Evolutionary conservation across 2,329 filamentous ascomycete genomes (phyloP).

Genomic region (Pleomassaria siparia): DNA sequence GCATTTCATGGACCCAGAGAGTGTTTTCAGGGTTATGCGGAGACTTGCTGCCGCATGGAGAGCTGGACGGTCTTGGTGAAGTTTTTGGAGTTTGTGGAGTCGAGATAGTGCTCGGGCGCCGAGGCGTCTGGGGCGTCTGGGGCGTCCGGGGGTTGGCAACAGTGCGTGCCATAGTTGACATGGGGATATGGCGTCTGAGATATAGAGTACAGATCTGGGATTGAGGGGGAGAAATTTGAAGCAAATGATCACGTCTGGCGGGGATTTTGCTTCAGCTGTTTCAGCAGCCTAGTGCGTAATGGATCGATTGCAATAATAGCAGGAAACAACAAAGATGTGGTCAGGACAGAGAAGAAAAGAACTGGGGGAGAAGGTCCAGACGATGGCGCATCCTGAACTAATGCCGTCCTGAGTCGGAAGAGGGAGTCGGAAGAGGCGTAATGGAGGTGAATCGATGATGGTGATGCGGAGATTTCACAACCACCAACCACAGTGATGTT

Average conservation of each 20-base stretch:
- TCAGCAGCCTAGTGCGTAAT: not conserved
- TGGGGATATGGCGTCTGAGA: not conserved
- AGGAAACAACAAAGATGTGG: not conserved
- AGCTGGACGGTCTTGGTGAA: not conserved
- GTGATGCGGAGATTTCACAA: not conserved
- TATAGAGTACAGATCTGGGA: not conserved
- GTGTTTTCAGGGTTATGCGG: slow-evolving; percentile 18
- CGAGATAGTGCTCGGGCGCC: not conserved
- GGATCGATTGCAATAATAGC: not conserved
- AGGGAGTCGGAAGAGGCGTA: not conserved
- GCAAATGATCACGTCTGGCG: no score
- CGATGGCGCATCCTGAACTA: not conserved
- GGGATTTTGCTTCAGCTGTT: not conserved
- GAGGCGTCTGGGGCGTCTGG: not conserved
- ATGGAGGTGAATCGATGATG: not conserved
- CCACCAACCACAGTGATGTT: no score
- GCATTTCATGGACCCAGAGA: slow-evolving; percentile 18
- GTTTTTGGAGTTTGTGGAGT: not conserved
- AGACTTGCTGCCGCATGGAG: slow-evolving; percentile 11
- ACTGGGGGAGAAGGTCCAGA: not conserved
- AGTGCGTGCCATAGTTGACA: not conserved
- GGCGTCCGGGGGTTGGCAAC: not conserved
- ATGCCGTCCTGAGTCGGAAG: not conserved
- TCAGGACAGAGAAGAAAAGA: slow-evolving; percentile 1
- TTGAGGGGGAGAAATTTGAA: not conserved